Base-by-base conservation (phyloP, 202 grass and related monocot species). In the Setaria italica region DNA sequence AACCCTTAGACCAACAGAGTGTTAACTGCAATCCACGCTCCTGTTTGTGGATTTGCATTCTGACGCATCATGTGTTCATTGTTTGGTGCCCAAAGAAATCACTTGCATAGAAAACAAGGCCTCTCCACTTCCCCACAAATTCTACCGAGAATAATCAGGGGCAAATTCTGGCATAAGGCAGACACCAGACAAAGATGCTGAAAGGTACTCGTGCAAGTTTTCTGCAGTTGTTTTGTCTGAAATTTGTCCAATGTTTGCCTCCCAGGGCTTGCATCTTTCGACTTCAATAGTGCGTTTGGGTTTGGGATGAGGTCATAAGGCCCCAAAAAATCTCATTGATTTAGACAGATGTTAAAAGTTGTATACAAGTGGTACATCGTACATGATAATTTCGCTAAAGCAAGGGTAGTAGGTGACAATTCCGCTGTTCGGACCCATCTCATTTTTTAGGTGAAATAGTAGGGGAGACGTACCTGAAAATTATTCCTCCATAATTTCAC, bases 111-210 rank as follows among this genome's bases (percentile, higher is more conserved):
- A 30, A 76, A 82, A 72, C 64, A 39, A 14, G 65, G 41, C 49
- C 60, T 54, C 25, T 48, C 58, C 49, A 67, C 39, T 32, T 74
- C 4, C 75, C 81, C 81, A 84, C 75, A 48, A 59, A 72, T 83
- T 72, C 7, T 77, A 69, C 37, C 2, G 7, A 78, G 14, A 58
- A 46, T 46, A 72, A 33, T 37, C 70, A 79, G 20, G 37, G 12
- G 4, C 6, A 33, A 84, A 30, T 59, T 32, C 3, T 32, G 60
- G 14, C 13, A 6, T 49, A 32, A 42, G 62, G 54, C 34, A 69
- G 39, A 25, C 25, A 25, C 25, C 25, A 41, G 10, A 56, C 75
- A 88, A 3, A 11, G 2, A 47, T 35, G 33, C 15, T 68, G 45
- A 42, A 33, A 62, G 32, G 53, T 5, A 17, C 25, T 17, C 70